Evolutionary conservation across 129 eudicot genomes (phyloP), one percentile per base, ranked within the genome.

Genomic region (Oenanthe sinensis): DNA sequence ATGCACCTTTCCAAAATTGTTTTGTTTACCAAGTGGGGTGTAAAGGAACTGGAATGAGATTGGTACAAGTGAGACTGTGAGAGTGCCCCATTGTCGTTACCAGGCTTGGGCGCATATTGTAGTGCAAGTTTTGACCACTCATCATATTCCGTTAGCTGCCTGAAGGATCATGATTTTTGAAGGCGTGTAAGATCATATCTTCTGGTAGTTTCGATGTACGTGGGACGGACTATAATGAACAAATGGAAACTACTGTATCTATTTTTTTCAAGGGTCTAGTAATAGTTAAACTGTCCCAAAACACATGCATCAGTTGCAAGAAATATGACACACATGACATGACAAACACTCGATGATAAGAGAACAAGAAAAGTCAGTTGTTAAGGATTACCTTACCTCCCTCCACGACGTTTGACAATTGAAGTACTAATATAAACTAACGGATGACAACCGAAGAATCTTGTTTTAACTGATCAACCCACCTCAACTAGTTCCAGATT

Each of bases 111-210:
- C 42, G 4, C 42, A 91, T 82, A 1, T 85, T 85, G 54, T 10
- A 79, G n/a, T 81, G 91, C 96, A 33, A 91, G 88, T 36, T 15
- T 81, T 82, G 85, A 86, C 91, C 91, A 87, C 89, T 90, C 91
- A 75, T 87, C 91, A 87, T 39, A 17, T 86, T 86, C 89, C 87
- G 8, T 85, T 58, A 70, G 81, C 79, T 88, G 92, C 96, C 85
- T 88, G 92, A 91, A 88, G 92, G 91, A 91, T 91, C 92, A 88
- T 86, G 65, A 0, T 65, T 12, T 1, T 8, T 22, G 4, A 17
- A 17, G 7, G 58, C 7, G 7, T 20, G 2, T 14, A 4, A 9
- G 36, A 33, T 33, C 36, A 39, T 39, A 39, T 39, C 42, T 50
- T 6, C 22, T 13, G 22, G 58, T 13, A 4, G 58, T 6, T 17